Base-by-base conservation (phyloP, 1,284 basidiomycete species). In the Boletellus sp. region DNA sequence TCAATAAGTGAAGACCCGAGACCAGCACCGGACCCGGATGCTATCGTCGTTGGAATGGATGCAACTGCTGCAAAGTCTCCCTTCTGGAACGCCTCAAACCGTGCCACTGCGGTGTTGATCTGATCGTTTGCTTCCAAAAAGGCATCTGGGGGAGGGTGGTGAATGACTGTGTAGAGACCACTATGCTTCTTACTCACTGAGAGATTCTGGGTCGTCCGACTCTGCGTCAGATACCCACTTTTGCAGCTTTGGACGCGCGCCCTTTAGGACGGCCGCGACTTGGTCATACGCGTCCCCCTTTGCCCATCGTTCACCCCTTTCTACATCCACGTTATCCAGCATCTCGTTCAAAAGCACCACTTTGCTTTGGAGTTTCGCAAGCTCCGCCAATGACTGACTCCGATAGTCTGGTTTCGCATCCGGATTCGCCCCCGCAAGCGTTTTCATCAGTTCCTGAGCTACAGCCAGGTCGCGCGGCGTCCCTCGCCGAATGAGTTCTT, bases 371-470 rank as follows among this genome's bases (percentile, higher is more conserved):
- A 99, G 80, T 70, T 97, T 97, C 66, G 93, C 92, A 26, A 99
- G 83, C 63, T 99, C 97, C 4, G 83, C 84, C 36, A 93, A 70
- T 2, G 94, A 91, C 64, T 98, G 94, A 18, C 86, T 81, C 24
- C 89, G 84, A 69, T 98, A 98, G 67, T 98, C 94, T 1, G 93
- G 92, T 65, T 93, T 91, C 51, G 89, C 84, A 36, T 97, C 93
- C 0, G 95, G 95, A 68, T 98, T 93, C 2, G 96, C 96, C 28
- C 96, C 97, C 0, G 95, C 89, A 49, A 99, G 82, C 2, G 87
- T 76, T 71, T 98, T 98, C 95, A 99, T 99, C 41, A 99, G 79
- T 63, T 99, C 96, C 66, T 99, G 96, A 2, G 97, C 97, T 11
- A 91, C 93, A 0, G 90, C 91, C 7, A 99, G 80, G 70, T 99